phyloP scores from a whole-genome alignment of 345 rosid species.

The Physaria fendleri region DNA sequence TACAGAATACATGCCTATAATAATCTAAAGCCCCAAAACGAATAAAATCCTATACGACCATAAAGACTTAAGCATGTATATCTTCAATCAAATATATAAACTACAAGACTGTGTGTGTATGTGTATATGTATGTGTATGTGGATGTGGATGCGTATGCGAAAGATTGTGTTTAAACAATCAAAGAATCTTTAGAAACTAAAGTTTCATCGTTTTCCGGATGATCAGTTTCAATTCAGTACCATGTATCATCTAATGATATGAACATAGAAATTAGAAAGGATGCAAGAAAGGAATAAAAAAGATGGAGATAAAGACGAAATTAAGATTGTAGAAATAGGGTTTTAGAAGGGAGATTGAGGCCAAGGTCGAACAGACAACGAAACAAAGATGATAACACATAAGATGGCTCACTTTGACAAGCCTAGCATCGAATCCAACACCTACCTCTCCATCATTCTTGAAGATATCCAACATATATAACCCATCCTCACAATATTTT shows the following conservation, averaged over 20 bases:
- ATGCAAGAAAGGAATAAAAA: background rate
- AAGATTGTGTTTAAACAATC: background rate
- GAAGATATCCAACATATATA: background rate
- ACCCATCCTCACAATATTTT: background rate
- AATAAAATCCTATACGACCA: background rate
- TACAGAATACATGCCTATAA: background rate
- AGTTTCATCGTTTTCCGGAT: background rate
- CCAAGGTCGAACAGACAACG: conserved; percentile 42
- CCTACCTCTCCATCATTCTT: conserved; percentile 21
- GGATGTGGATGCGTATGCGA: too few relatives aligned
- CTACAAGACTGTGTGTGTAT: background rate
- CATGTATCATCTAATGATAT: background rate
- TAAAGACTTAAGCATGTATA: background rate
- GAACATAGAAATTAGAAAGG: background rate
- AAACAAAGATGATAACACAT: conserved; percentile 31
- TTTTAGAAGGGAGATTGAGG: conserved; percentile 2
- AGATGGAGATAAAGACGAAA: background rate
- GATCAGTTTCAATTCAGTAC: background rate
- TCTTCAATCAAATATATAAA: background rate
- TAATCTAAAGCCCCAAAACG: background rate
- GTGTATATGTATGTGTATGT: background rate
- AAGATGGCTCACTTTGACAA: conserved; percentile 33
- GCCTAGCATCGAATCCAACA: conserved; percentile 29
- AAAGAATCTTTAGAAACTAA: background rate
- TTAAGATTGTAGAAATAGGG: background rate